Evolutionary conservation across 192 early-diverging fungal species (phyloP), one percentile per base, ranked within the genome.

Genomic region (Backusella tuberculispora): DNA sequence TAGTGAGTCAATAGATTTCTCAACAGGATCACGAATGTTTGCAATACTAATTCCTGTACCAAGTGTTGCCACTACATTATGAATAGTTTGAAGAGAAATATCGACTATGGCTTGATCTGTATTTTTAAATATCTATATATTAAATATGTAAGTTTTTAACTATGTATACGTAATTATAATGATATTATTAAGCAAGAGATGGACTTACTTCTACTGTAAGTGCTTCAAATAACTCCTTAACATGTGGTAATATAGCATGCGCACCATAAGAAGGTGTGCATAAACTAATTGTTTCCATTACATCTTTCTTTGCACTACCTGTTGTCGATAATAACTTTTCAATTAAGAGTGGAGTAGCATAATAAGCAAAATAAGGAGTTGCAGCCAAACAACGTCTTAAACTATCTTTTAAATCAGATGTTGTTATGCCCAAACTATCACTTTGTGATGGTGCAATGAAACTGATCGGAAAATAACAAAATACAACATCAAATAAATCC

Each of bases 401-500:
- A 9, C 90, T 88, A 9, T 81, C 38, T 82, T 98, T 98, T n/a
- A 99, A 83, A 81, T 96, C 88, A 34, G 95, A 94, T 6, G 97
- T 85, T 13, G 98, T 96, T 43, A 99, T 97, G 8, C 92, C 94
- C 50, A 94, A 93, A 5, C 92, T 89, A 85, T 99, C 97, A 76
- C 94, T 92, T 21, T 94, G 93, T 1, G 95, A 91, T 8, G 96
- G 91, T 26, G 53, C 53, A 82, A 92, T 92, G 81, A 99, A 99
- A 6, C 97, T 99, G 79, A 99, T 99, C 2, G 98, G 98, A 76
- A 99, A 99, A 85, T 99, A 99, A 85, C 97, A 99, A 73, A 98
- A 99, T 37, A 96, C 87, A 24, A 98, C 90, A 66, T 99, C 96
- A 81, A 99, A 99, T 48, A 99, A 73, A 70, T 97, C 95, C 88